Base-by-base conservation (phyloP, 148 eudicot species). In the Hydrangea macrophylla region DNA sequence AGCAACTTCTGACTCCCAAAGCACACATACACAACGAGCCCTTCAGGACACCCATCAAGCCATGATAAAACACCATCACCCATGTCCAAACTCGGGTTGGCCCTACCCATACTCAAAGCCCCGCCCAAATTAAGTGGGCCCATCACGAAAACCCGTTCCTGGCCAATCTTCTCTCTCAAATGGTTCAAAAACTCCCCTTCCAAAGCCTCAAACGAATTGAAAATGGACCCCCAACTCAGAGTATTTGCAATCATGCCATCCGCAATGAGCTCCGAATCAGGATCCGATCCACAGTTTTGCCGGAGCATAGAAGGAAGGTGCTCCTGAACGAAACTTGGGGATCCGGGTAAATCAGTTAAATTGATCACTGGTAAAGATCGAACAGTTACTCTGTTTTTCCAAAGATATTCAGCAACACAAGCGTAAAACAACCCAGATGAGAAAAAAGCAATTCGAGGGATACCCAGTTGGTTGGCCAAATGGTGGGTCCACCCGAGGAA, bases 1-100 rank as follows among this genome's bases (percentile, higher is more conserved):
- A 85, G 67, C 56, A 72, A 23, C 24, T 78, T 81, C 30, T 90
- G 92, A 60, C 90, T 90, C 45, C 96, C 92, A 75, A 87, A 85
- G 67, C 88, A 85, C 50, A 87, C 88, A 58, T 79, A 85, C 56
- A 90, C 9, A 40, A 90, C 90, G 31, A 83, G 78, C 32, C 55
- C 80, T 72, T 85, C 81, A 22, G 75, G 75, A 4, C 83, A 81
- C 27, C 25, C 40, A 68, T 89, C 85, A 24, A 87, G 86, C 92
- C 92, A 87, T 18, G 62, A 33, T 5, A 78, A 44, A 30, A 83
- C 73, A 12, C 37, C 50, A 31, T 42, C 18, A 7, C 62, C 20
- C 0, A 65, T 55, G 11, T 57, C 76, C 5, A 65, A 30, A 26
- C 27, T 70, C 44, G 67, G 70, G 60, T 39, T 63, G 18, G 65